Base-by-base conservation (phyloP, 352 stramenopile species). In the Plasmopara muralis region DNA sequence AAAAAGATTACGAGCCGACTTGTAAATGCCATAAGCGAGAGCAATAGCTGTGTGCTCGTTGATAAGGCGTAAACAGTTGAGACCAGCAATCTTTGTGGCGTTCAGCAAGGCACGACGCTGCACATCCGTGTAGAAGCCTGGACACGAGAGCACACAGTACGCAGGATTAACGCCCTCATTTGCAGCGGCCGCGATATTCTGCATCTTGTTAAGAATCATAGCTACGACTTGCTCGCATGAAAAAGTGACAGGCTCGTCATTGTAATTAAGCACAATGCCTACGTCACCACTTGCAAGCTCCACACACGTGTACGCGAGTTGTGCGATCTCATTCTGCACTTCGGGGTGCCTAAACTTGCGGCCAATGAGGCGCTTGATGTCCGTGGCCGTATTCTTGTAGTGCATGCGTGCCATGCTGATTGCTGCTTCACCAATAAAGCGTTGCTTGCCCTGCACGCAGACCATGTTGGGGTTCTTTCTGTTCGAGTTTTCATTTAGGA, bases 401-500 rank as follows among this genome's bases (percentile, higher is more conserved):
- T 99, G 98, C 56, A 89, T 96, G 49, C 89, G 78, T n/a, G 88
- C 77, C 57, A 97, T 85, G 60, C 87, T 90, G 52, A 94, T 71
- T 44, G 89, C 93, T 10, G 79, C 76, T 60, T 97, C 89, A 58
- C 91, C 91, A 62, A 98, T 96, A 69, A 97, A 97, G 57, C 91
- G 80, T 77, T 97, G 83, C 66, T 93, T 95, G 66, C 77, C 83
- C 72, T 89, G 70, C 37, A 93, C 73, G 63, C 79, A 93, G 38
- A 93, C 85, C 63, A 93, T 78, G 65, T 87, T 92, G 43, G 96
- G 93, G 72, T 98, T 99, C 68, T 98, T 96, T 68, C 97, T 83
- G 74, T 99, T 98, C 45, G 93, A 98, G 72, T 97, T 98, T 64
- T 98, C 97, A 85, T 99, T 99, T 31, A 99, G 79, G 82, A 99